phyloP scores from a whole-genome alignment of 495 filamentous ascomycete genomes.

The Talaromyces trachyspermus region DNA sequence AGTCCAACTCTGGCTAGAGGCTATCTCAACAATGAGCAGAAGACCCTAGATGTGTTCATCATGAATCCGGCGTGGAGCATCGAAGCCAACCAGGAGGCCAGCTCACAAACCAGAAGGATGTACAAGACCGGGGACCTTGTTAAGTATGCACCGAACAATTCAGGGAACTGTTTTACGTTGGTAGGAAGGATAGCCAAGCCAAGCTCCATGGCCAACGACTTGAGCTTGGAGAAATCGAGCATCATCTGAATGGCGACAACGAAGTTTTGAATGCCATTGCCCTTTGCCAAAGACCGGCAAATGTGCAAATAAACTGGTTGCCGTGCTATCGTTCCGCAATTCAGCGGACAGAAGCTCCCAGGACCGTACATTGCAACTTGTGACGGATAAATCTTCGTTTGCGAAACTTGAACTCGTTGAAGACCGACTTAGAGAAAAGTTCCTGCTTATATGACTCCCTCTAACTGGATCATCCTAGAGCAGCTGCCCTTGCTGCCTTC shows the following conservation, averaged over 20 bases:
- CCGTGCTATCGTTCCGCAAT: conserved; percentile 26
- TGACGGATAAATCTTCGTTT: conserved; percentile 17
- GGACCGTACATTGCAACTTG: conserved; percentile 19
- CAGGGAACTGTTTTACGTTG: conserved; percentile 45
- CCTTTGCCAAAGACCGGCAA: conserved; percentile 37
- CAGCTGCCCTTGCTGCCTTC: conserved; percentile 32
- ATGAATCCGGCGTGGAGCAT: conserved; percentile 37
- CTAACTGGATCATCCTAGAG: conserved; percentile 26
- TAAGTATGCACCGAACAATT: conserved; percentile 29
- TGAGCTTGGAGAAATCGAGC: conserved; percentile 34
- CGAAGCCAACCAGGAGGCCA: not conserved
- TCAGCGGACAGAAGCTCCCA: conserved; percentile 16
- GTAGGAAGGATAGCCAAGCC: conserved; percentile 48
- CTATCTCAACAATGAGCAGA: conserved; percentile 38
- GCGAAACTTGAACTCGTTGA: conserved; percentile 23
- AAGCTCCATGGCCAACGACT: conserved; percentile 40
- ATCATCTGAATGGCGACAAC: conserved; percentile 21
- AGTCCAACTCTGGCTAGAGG: conserved; percentile 41
- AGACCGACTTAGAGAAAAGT: conserved; percentile 22
- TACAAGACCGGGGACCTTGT: conserved; percentile 57
- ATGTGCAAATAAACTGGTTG: conserved; percentile 31
- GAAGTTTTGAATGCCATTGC: conserved; percentile 33
- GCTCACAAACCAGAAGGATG: conserved; percentile 18
- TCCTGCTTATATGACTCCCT: conserved; percentile 42
- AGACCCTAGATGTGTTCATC: conserved; percentile 39